Evolutionary conservation across 257 asterid genomes (phyloP), one percentile per base, ranked within the genome.

Genomic region (Henckelia pumila): DNA sequence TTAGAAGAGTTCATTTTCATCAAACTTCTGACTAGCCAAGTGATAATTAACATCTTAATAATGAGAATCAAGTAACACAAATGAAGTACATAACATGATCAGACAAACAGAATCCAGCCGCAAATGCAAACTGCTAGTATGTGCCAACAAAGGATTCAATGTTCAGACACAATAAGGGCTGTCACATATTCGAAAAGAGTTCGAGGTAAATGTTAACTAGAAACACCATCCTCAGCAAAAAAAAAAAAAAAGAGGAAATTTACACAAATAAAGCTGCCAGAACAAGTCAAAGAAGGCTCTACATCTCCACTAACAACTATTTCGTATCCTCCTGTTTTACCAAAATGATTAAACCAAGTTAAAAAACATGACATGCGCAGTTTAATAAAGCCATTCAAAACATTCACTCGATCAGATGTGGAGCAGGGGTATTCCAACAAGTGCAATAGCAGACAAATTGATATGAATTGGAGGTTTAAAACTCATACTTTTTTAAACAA

Each of bases 251-350:
- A n/a, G n/a, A 65, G 50, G 44, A 50, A 76, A 63, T 64, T 75
- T 44, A 55, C 56, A 77, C 75, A 76, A 75, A 73, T 75, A 57
- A 60, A 80, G 23, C 62, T 62, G 79, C 69, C 64, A 79, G 73
- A 67, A 57, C 64, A 61, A 53, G 79, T 76, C 0, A 44, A 13
- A 13, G 19, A 44, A 44, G 52, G 52, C 52, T 44, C 52, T 14
- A 14, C 7, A 19, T 19, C 19, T 44, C 52, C 52, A 44, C 52
- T 13, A 14, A 44, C 7, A 14, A 11, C n/a, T 13, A 40, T 13
- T 40, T 6, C 50, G 1, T 14, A 44, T 44, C n/a, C 37, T 6
- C 37, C 10, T 32, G 37, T 6, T 7, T 7, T 32, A 32, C 37
- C 6, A 32, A 4, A 32, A 32, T 32, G 16, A 10, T 37, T 11